Base-by-base conservation (phyloP, 257 asterid species). In the Coffea canephora region DNA sequence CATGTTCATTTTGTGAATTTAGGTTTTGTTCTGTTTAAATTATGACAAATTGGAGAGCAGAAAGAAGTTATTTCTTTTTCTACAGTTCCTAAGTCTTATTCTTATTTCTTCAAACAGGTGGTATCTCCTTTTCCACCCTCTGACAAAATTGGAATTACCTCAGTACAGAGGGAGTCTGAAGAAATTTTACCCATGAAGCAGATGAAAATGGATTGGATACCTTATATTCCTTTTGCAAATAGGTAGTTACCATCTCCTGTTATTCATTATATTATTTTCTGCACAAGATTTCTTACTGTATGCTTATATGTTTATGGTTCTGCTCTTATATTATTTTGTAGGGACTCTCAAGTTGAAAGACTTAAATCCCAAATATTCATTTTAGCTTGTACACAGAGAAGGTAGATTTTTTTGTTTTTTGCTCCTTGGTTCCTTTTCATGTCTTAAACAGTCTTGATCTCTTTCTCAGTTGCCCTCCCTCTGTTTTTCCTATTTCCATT, bases 131-230 rank as follows among this genome's bases (percentile, higher is more conserved):
- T 96, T 82, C 97, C 99, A 31, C 99, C 99, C 36, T 96, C 99
- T 15, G 99, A 96, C 82, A 93, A 96, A 85, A 94, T 96, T 82
- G 99, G 99, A 64, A 89, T 96, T 71, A 93, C 92, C 82, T 96
- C 99, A 70, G 97, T 96, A 74, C 99, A 96, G 85, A 91, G 99
- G 82, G 98, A 92, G 87, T 84, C 88, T 48, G 98, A 96, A 87
- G 98, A 96, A 87, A 94, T 96, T 71, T 65, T 96, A 76, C 98
- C 97, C 6, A 96, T 96, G 99, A 96, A 91, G 85, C 96, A 92
- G 83, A 96, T 96, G 99, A 96, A 96, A 89, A 93, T 96, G 98
- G 98, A 88, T 82, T 96, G 99, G 99, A 90, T 96, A 76, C 99
- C 99, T 13, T 96, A 94, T 81, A 92, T 96, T 61, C 97, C 99